These are phyloP conservation scores for Metarhizium anisopliae DNA, from an alignment of 2,329 filamentous ascomycete genomes.

Conservation along the genomic window DNA sequence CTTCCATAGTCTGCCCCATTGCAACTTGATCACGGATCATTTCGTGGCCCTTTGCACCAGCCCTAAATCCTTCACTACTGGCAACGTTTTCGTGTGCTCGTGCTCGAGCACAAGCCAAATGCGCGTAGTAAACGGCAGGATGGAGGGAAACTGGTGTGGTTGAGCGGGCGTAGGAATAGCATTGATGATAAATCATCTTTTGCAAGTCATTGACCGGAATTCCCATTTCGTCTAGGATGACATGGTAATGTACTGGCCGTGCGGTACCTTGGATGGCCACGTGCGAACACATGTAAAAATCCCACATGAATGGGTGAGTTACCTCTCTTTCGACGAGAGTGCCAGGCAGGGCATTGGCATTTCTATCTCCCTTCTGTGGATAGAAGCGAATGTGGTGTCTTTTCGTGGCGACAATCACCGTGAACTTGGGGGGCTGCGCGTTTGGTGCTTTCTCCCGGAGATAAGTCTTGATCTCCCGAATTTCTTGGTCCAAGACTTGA, in stretches of 20 bases:
- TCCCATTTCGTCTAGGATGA: constrained; percentile 72
- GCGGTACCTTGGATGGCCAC: constrained; percentile 87
- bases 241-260: constrained; percentile 84
- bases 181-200: constrained; percentile 88
- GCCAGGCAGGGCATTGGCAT: constrained; percentile 76
- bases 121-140: constrained; percentile 92
- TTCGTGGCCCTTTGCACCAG: constrained; percentile 35
- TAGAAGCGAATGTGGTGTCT: constrained; percentile 93
- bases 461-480: constrained; percentile 57
- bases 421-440: constrained; percentile 53
- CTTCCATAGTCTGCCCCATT: constrained; percentile 24
- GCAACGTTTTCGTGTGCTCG: constrained; percentile 58
- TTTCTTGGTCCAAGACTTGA: constrained; percentile 71
- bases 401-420: constrained; percentile 84
- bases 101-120: constrained; percentile 75
- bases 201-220: constrained; percentile 63
- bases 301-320: constrained; percentile 85
- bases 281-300: constrained; percentile 63
- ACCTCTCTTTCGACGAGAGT: constrained; percentile 81
- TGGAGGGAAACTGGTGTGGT: constrained; percentile 86
- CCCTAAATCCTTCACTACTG: constrained; percentile 33
- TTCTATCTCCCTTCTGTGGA: constrained; percentile 61
- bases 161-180: constrained; percentile 84
- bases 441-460: constrained; percentile 33
- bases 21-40: constrained; percentile 28